Conservation (phyloP, 352 stramenopile genomes). For the Pythium graminicola region DNA sequence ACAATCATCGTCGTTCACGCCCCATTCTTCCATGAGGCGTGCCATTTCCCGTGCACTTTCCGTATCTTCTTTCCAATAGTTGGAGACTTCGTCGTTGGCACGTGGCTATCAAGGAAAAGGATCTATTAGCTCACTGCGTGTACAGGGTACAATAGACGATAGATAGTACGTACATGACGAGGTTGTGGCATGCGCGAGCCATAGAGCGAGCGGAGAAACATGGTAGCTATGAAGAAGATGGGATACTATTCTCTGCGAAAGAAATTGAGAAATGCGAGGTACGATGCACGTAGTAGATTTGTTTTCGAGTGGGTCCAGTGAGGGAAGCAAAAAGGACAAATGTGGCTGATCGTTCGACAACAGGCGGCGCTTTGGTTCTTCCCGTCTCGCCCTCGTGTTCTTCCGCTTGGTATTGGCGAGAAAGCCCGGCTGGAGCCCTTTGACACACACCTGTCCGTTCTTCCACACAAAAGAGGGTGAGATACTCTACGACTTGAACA, state of each 20-base stretch:
- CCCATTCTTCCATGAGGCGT: constrained; percentile 52
- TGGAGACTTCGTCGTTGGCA: constrained; percentile 54
- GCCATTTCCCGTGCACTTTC: constrained; percentile 55
- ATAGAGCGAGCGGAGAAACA: constrained; percentile 78
- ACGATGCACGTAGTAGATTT: too few relatives aligned
- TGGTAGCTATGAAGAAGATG: constrained; percentile 15
- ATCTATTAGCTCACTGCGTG: neutral
- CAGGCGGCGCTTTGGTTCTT: constrained; percentile 13
- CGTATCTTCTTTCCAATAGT: constrained; percentile 78
- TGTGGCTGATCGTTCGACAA: too few relatives aligned
- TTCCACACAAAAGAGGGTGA: constrained; percentile 13
- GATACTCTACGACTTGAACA: neutral
- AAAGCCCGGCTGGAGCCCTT: constrained; percentile 8
- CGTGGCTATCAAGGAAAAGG: constrained; percentile 34
- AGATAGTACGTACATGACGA: constrained; percentile 46
- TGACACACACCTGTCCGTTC: constrained; percentile 11
- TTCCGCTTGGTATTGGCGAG: constrained; percentile 22
- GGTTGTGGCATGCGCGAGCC: constrained; percentile 71
- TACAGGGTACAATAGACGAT: too few relatives aligned
- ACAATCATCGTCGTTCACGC: constrained; percentile 28
- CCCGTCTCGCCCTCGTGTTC: constrained; percentile 4
- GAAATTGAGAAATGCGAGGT: too few relatives aligned
- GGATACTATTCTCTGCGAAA: too few relatives aligned
- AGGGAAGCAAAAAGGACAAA: too few relatives aligned
- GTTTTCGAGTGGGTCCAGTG: too few relatives aligned